Evolutionary conservation across 306 rosid genomes (phyloP), one percentile per base, ranked within the genome.

Genomic region (Citrullus colocynthis): DNA sequence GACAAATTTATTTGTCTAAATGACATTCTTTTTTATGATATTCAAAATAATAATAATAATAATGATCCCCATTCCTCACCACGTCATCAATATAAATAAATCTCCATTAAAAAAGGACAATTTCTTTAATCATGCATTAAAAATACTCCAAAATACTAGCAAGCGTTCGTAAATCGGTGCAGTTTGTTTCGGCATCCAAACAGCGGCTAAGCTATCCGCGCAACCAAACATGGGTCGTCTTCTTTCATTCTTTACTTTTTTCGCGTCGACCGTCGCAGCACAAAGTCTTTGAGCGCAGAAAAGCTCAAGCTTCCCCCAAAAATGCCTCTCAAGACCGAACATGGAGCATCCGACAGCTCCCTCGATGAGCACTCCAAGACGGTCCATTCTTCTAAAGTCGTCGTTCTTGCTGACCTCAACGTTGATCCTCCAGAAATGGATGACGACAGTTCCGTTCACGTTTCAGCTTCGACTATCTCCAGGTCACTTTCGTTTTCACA

Each of bases 351-450:
- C 4, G 77, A 73, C 57, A 74, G 45, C 75, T 79, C 81, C 48
- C 69, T 67, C 32, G 82, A 79, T 5, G 84, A 80, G 9, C 81
- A 37, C 78, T 83, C 80, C 51, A 82, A 81, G 83, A 3, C 45
- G 45, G 59, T 59, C 21, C 83, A 59, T 72, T 85, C 82, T 20
- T 72, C 89, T 21, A 90, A 88, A 82, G 55, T 87, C 71, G 85
- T 87, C 70, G 85, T 91, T 77, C 83, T 94, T 60, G 91, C 98
- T 7, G 93, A 94, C 88, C 97, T 92, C 72, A 92, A 92, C 88
- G 84, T 85, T 76, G 93, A 90, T 74, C 97, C 97, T 52, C 92
- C 94, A 7, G 96, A 93, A 83, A 79, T 81, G 30, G 91, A 88
- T 10, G 88, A 81, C 52, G 85, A 79, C 76, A 80, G 76, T 76